Evolutionary conservation across 257 asterid genomes (phyloP).

Genomic region (Catharanthus roseus): DNA sequence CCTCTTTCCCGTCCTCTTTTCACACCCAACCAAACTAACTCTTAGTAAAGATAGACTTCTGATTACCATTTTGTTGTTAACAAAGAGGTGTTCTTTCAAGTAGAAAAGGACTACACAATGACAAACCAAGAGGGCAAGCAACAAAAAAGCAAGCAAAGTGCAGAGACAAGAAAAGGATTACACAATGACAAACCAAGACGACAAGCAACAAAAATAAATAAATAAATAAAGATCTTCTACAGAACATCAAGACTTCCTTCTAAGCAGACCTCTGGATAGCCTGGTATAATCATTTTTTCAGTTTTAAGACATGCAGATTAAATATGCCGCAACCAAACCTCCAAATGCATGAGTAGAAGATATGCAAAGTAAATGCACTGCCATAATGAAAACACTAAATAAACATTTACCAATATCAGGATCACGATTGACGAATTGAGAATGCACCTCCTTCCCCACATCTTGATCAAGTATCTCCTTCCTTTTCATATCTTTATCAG

Average conservation of each 20-base stretch:
- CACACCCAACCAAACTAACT: too few relatives aligned
- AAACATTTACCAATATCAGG: conserved; percentile 67
- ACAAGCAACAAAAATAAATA: not conserved
- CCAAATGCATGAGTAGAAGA: not conserved
- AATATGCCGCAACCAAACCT: not conserved
- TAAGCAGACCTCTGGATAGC: not conserved
- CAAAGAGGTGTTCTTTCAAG: not conserved
- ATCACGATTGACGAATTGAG: conserved; percentile 72
- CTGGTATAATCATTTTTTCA: not conserved
- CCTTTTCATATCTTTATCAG: conserved; percentile 61
- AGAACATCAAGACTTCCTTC: not conserved
- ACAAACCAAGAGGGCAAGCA: not conserved
- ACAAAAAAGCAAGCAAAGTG: too few relatives aligned
- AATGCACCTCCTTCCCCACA: conserved; percentile 95
- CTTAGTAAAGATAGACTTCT: not conserved
- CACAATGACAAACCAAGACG: not conserved
- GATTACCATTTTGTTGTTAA: not conserved
- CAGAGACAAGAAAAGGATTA: not conserved
- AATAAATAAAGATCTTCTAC: too few relatives aligned
- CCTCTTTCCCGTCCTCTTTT: too few relatives aligned
- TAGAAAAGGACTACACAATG: not conserved
- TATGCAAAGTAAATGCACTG: not conserved
- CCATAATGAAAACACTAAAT: not conserved
- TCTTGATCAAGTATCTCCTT: conserved; percentile 88
- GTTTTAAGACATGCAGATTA: not conserved